Evolutionary conservation across 2,329 filamentous ascomycete species (phyloP).

Genomic region (Arthrobotrys conoides): DNA sequence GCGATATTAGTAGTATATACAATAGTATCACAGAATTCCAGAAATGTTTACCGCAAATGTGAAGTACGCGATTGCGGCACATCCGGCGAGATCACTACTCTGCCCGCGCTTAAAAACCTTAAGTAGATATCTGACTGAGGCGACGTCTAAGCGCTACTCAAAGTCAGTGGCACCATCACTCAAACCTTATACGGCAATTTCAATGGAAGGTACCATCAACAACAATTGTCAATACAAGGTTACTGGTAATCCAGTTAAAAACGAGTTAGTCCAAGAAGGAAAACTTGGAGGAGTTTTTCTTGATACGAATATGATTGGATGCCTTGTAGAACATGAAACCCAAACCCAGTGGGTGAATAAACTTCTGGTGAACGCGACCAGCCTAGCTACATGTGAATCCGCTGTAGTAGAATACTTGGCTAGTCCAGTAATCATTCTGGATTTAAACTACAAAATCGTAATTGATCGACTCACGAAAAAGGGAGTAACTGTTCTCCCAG

Average conservation of each 20-base stretch:
- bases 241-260: background rate
- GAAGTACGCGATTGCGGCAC: background rate
- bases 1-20: background rate
- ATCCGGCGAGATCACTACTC: background rate
- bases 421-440: background rate
- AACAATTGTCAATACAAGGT: background rate
- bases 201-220: background rate
- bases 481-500: background rate
- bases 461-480: slow-evolving; percentile 3
- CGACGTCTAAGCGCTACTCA: background rate
- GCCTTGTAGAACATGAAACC: slow-evolving; percentile 1
- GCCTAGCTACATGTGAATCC: background rate
- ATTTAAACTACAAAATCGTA: background rate
- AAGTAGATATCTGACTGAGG: background rate
- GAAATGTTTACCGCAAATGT: background rate
- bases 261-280: background rate
- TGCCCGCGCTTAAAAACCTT: background rate
- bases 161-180: background rate
- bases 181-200: background rate
- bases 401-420: background rate
- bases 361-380: background rate
- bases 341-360: slow-evolving; percentile 3
- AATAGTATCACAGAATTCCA: background rate
- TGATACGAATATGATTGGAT: background rate
- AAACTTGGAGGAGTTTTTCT: background rate